A percentile compares a stretch with the other conserved stretches of the same genome.
Conservation (phyloP, 1,139 yeast genomes). For the Pichia sp. region DNA sequence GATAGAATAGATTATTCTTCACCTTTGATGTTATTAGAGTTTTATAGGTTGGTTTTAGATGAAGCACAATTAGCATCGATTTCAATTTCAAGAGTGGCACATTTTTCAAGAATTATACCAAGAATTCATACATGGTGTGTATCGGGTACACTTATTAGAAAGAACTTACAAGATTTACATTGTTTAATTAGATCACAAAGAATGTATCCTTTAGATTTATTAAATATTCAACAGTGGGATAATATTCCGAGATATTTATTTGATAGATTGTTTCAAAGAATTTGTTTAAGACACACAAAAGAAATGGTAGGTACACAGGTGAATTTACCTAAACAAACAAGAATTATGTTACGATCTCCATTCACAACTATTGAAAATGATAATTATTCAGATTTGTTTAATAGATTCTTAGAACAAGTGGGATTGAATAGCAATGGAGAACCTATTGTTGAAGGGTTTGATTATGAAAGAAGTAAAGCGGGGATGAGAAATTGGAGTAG, state of each 20-base stretch:
- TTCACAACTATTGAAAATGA: constrained; percentile 80
- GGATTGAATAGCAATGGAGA: constrained; percentile 55
- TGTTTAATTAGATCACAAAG: constrained; percentile 66
- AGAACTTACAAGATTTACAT: constrained; percentile 57
- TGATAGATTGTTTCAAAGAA: constrained; percentile 33
- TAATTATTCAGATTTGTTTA: constrained; percentile 61
- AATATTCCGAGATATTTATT: constrained; percentile 24
- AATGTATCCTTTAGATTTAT: constrained; percentile 52
- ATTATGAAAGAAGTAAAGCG: constrained; percentile 39
- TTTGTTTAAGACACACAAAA: constrained; percentile 75
- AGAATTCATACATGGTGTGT: constrained; percentile 94
- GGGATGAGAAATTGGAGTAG: constrained; percentile 62
- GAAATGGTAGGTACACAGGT: constrained; percentile 76
- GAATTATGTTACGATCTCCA: constrained; percentile 63
- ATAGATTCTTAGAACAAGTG: constrained; percentile 56
- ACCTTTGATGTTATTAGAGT: constrained; percentile 77
- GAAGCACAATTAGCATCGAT: constrained; percentile 92
- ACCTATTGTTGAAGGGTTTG: constrained; percentile 48
- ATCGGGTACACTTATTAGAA: constrained; percentile 86
- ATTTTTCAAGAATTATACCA: constrained; percentile 73
- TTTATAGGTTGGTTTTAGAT: constrained; percentile 85
- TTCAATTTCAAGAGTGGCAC: constrained; percentile 68
- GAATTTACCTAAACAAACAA: constrained; percentile 66
- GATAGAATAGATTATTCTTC: constrained; percentile 56
- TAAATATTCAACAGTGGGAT: constrained; percentile 28